Conservation (phyloP, 2,329 filamentous ascomycete genomes). For the Lomentospora prolificans region DNA sequence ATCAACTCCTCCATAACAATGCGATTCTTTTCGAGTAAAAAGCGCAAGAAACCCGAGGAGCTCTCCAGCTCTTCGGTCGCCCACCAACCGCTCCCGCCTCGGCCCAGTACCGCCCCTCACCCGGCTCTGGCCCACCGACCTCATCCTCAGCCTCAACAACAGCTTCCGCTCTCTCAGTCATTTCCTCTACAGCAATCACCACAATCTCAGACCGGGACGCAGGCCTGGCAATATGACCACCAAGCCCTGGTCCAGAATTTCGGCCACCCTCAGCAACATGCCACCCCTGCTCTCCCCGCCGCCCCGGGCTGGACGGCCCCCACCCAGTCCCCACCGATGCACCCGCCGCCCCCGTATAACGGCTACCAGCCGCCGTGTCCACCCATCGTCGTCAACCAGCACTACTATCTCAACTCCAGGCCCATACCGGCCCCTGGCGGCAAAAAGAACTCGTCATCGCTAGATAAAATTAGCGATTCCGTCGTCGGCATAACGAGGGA, state of each 20-base stretch:
- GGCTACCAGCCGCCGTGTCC: constrained; percentile 14
- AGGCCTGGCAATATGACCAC: constrained; percentile 9
- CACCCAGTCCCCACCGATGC: constrained; percentile 7
- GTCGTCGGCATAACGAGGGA: constrained; percentile 2
- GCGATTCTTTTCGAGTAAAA: constrained; percentile 21
- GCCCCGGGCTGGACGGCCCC: constrained; percentile 15
- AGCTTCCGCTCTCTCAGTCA: constrained; percentile 8
- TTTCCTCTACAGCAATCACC: not conserved
- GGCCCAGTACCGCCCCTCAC: constrained; percentile 4
- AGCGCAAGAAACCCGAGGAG: constrained; percentile 13
- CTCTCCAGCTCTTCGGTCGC: constrained; percentile 15
- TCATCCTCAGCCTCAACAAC: constrained; percentile 3
- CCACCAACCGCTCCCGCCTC: constrained; percentile 5
- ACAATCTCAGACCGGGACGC: constrained; percentile 9
- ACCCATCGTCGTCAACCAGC: constrained; percentile 41
- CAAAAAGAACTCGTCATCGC: not conserved
- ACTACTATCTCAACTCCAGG: constrained; percentile 32
- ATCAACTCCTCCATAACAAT: constrained; percentile 17
- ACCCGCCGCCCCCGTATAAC: not conserved
- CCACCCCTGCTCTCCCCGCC: constrained; percentile 16
- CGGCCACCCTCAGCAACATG: constrained; percentile 15
- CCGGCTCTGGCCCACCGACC: constrained; percentile 1
- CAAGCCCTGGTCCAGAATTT: constrained; percentile 14
- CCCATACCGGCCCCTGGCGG: not conserved
- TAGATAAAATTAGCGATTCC: constrained; percentile 3